Conservation (phyloP, 2,329 filamentous ascomycete species). For the Cladosporium sp. region DNA sequence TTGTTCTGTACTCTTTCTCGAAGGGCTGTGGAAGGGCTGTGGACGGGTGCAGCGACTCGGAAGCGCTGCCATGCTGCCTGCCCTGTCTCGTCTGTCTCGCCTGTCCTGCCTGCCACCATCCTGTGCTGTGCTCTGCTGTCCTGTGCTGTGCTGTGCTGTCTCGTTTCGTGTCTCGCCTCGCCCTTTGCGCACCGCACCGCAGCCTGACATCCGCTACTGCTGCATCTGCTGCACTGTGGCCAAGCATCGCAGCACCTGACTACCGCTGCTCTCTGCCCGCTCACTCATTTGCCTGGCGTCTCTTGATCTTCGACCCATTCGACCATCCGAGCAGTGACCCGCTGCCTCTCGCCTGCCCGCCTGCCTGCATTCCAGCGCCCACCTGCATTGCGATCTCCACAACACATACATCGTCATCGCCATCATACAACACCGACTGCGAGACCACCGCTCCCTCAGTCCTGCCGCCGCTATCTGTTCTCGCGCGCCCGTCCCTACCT, state of each 20-base stretch:
- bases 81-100: neutral
- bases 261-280: neutral
- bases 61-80: neutral
- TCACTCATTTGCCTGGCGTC: neutral
- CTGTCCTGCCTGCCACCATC: neutral
- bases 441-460: neutral
- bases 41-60: neutral
- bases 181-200: neutral
- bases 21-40: neutral
- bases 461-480: neutral
- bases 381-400: conserved; percentile 12
- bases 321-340: neutral
- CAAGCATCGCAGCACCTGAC: conserved; percentile 1
- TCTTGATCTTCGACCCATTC: neutral
- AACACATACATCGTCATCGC: conserved; percentile 1
- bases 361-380: conserved; percentile 12
- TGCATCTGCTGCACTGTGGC: neutral
- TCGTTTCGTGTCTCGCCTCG: neutral
- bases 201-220: neutral
- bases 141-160: no score
- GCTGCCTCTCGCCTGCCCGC: conserved; percentile 1
- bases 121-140: no score
- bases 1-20: conserved; percentile 5
- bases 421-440: neutral
- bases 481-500: neutral